Percentiles rank a stretch among this genome's conserved stretches.
Conservation (phyloP, 139 green algal genomes). For the Deuterostichococcus epilithicus region DNA sequence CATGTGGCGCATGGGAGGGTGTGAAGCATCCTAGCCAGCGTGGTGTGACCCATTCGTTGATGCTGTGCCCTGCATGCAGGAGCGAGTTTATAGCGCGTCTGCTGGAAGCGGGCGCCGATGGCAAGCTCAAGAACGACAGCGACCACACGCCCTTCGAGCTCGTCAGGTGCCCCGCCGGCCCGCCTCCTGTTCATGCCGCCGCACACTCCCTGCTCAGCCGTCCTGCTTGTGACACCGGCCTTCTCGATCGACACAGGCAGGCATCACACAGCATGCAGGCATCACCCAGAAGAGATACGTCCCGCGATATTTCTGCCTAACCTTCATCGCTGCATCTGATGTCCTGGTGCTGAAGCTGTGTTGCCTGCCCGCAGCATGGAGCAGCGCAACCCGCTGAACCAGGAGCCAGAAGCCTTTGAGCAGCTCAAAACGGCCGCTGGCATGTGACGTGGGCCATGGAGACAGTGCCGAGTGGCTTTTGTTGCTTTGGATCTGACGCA, state of each 20-base stretch:
- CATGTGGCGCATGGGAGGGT: too few species aligned
- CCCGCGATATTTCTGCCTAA: not conserved
- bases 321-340: not conserved
- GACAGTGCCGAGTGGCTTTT: too few species aligned
- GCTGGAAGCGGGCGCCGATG: conserved; percentile 59
- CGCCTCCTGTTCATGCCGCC: not conserved
- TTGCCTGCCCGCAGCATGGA: conserved; percentile 27
- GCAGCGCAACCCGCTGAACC: conserved; percentile 59
- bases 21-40: too few species aligned
- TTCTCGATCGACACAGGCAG: too few species aligned
- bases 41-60: too few species aligned
- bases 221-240: not conserved
- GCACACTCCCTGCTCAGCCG: too few species aligned
- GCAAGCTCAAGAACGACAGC: conserved; percentile 48
- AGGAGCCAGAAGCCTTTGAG: conserved; percentile 36
- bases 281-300: not conserved
- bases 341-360: not conserved
- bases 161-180: too few species aligned
- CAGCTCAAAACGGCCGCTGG: conserved; percentile 8
- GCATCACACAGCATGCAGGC: not conserved
- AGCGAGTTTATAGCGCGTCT: conserved; percentile 47
- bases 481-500: too few species aligned
- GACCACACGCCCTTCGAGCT: conserved; percentile 73
- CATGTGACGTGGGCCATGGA: too few species aligned
- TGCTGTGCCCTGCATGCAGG: not conserved